Base-by-base conservation (phyloP, 2,329 filamentous ascomycete species). In the Aquanectria penicillioides region DNA sequence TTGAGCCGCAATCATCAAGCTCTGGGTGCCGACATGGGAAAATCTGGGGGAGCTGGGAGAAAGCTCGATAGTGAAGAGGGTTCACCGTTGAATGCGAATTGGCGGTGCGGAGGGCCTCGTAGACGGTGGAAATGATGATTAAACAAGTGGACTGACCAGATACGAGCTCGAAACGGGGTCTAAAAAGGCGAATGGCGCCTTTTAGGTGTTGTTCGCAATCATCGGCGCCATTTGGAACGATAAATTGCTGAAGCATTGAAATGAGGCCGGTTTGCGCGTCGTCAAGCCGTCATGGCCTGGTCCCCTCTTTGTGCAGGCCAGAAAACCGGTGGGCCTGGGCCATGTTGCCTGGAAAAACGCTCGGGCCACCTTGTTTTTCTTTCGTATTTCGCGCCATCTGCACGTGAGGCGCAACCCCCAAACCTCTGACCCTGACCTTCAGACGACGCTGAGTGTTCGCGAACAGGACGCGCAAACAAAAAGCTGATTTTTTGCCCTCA, bases 1-100 rank as follows among this genome's bases (percentile, higher is more conserved):
- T 63, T 66, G 66, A 67, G 68, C 65, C 67, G 65, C 68, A 64
- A 64, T 56, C 62, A 62, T 71, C 61, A 64, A 69, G 64, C 62
- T 68, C 65, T 68, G 61, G 34, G 63, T 62, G 54, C 66, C 65
- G 63, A 53, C 53, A 65, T 61, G 58, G 50, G 59, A 61, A 67
- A 66, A 64, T 63, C 61, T 57, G 66, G 64, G 62, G 61, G 53
- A 68, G 59, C 63, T 64, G 38, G 62, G 61, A n/a, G 53, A 12
- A 46, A 59, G 49, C 58, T 51, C 25, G 38, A 63, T 46, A 31
- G 26, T 12, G 25, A 25, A 64, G 17, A 28, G 28, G 47, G 59
- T 41, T 29, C 9, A 38, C 52, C 25, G 13, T 55, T 15, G 53
- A 60, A 52, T 13, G 52, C 26, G 55, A 67, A 70, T 69, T 70